These are phyloP conservation scores for Xylaria sp. DNA, from an alignment of 2,329 filamentous ascomycete genomes.

Conservation along the genomic window DNA sequence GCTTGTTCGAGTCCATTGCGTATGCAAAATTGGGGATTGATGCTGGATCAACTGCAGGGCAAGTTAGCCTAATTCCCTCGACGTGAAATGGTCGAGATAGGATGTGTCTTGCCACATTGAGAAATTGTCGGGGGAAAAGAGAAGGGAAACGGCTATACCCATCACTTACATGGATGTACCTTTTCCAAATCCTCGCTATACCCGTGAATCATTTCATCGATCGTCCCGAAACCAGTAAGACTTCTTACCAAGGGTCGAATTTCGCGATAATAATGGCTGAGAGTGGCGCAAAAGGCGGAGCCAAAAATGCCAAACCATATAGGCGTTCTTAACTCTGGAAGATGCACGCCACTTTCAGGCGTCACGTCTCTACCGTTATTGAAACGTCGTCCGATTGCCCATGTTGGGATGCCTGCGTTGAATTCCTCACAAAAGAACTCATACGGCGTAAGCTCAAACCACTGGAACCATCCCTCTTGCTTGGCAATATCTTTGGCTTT, in stretches of 20 bases:
- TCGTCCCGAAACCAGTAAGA: constrained; percentile 76
- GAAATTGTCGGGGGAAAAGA: not conserved
- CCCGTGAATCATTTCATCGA: constrained; percentile 86
- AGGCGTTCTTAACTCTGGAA: constrained; percentile 87
- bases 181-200: constrained; percentile 87
- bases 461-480: constrained; percentile 91
- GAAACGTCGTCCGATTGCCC: constrained; percentile 89
- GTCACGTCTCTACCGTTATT: constrained; percentile 74
- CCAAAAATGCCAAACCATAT: constrained; percentile 95
- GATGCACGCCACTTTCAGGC: constrained; percentile 72
- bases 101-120: too few species aligned
- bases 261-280: constrained; percentile 96
- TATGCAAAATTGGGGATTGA: constrained; percentile 89
- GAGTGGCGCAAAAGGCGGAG: constrained; percentile 92
- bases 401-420: constrained; percentile 90
- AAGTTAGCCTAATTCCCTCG: constrained; percentile 10
- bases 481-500: constrained; percentile 64
- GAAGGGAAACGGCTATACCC: not conserved
- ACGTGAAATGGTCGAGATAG: not conserved
- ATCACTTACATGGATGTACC: constrained; percentile 76
- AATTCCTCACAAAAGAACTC: constrained; percentile 97
- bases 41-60: constrained; percentile 75
- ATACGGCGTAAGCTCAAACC: constrained; percentile 96
- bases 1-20: constrained; percentile 77
- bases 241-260: constrained; percentile 83